A percentile compares a stretch with the other conserved stretches of the same genome.
These are phyloP conservation scores for Leccinum boreale DNA, from an alignment of 768 basidiomycete species.

Conservation along the genomic window DNA sequence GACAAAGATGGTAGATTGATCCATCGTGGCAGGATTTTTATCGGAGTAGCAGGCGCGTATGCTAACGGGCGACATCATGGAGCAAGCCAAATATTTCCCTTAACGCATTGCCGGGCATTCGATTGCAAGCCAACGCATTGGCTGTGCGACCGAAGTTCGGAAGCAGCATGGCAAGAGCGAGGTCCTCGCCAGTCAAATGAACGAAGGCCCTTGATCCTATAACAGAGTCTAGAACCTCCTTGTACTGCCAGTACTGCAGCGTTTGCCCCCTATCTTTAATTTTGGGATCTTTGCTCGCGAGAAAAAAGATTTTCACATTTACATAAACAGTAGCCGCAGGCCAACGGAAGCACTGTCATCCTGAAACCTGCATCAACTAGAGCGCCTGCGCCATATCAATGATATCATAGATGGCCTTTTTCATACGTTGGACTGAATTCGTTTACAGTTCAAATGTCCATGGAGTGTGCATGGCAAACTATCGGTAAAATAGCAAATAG, in stretches of 20 bases:
- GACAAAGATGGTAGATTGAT: background rate
- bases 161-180: background rate
- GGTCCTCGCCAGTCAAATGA: background rate
- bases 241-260: background rate
- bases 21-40: background rate
- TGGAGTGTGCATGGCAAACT: background rate
- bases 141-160: background rate
- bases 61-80: slow-evolving; percentile 10
- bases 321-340: background rate
- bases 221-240: no score
- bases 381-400: background rate
- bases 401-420: background rate
- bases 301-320: background rate
- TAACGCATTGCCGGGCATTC: background rate
- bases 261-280: no score
- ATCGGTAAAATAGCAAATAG: no score
- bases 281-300: background rate
- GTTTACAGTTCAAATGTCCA: background rate
- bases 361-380: background rate
- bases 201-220: no score
- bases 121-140: background rate
- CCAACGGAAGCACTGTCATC: slow-evolving; percentile 1
- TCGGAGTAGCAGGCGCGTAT: slow-evolving; percentile 3
- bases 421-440: background rate
- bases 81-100: background rate